A percentile compares a stretch with the other conserved stretches of the same genome.
phyloP scores from a whole-genome alignment of 2,329 filamentous ascomycete species.

The Xylariaceae sp. region DNA sequence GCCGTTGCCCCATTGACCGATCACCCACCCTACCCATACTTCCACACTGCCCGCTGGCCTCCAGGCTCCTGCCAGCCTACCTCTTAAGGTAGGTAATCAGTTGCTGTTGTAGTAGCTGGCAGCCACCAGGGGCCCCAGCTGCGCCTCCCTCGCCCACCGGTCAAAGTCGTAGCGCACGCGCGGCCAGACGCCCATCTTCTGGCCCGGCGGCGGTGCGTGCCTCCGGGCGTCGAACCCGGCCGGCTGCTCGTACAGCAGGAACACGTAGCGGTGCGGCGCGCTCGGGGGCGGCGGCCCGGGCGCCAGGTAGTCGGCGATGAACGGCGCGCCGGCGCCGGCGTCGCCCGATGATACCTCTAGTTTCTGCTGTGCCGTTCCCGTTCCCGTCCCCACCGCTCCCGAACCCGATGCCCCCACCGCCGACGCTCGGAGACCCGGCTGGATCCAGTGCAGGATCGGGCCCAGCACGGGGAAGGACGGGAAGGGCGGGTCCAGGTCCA shows the following conservation, averaged over 20 bases:
- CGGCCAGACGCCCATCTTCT: not conserved
- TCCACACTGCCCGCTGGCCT: too few relatives aligned
- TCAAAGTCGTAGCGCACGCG: not conserved
- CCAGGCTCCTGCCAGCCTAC: too few relatives aligned
- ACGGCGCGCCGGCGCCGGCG: too few relatives aligned
- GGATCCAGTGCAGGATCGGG: conserved; percentile 41
- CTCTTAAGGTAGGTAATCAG: not conserved
- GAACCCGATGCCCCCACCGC: too few relatives aligned
- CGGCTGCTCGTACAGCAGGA: conserved; percentile 42
- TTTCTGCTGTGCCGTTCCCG: too few relatives aligned
- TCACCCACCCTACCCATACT: too few relatives aligned
- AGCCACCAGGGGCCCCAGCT: not conserved
- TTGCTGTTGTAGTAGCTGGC: not conserved
- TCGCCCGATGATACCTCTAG: too few relatives aligned
- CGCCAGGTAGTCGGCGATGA: conserved; percentile 33
- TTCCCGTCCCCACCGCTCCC: not conserved
- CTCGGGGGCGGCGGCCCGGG: conserved; percentile 39
- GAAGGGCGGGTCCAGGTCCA: conserved; percentile 42
- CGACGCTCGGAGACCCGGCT: conserved; percentile 18
- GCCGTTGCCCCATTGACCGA: too few relatives aligned
- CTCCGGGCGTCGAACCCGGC: conserved; percentile 23
- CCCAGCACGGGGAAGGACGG: conserved; percentile 31
- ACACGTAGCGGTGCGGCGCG: conserved; percentile 40
- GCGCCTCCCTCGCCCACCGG: not conserved
- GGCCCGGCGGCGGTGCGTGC: too few relatives aligned